phyloP scores from a whole-genome alignment of 345 rosid genomes.

The Litchi chinensis region DNA sequence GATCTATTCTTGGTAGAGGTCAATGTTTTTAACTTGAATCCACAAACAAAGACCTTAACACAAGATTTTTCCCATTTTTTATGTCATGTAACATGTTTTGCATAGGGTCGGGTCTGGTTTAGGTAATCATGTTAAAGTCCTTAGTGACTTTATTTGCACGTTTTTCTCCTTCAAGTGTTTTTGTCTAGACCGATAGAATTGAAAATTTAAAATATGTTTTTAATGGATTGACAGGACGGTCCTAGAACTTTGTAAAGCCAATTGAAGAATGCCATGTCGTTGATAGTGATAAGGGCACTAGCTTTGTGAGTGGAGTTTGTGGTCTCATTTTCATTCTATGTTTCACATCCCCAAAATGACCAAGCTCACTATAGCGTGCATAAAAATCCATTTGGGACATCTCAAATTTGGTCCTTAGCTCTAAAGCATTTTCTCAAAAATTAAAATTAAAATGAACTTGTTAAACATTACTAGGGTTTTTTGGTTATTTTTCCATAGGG shows the following conservation, averaged over 20 bases:
- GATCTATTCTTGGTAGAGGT: no score
- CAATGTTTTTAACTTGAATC: no score
- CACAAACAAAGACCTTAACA: no score
- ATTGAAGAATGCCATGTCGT: background rate
- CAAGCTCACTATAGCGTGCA: background rate
- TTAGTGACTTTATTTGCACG: slow-evolving; percentile 2
- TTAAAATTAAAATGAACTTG: no score
- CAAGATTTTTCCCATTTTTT: no score
- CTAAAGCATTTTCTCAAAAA: no score
- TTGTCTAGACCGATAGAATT: background rate
- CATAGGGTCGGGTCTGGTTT: background rate
- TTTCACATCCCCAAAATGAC: background rate
- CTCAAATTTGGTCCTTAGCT: background rate
- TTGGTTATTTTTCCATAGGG: no score
- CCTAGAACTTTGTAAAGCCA: background rate
- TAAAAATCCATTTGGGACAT: background rate
- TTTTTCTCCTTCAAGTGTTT: background rate
- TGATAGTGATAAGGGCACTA: background rate
- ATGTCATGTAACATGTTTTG: background rate
- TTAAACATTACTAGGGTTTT: no score
- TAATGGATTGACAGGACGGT: background rate
- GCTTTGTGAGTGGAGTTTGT: background rate
- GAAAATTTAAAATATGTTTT: background rate
- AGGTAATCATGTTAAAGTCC: background rate
- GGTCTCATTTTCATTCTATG: background rate